Evolutionary conservation across 176 grass and related monocot genomes (phyloP), one percentile per base, ranked within the genome.

Genomic region (Paspalum notatum): DNA sequence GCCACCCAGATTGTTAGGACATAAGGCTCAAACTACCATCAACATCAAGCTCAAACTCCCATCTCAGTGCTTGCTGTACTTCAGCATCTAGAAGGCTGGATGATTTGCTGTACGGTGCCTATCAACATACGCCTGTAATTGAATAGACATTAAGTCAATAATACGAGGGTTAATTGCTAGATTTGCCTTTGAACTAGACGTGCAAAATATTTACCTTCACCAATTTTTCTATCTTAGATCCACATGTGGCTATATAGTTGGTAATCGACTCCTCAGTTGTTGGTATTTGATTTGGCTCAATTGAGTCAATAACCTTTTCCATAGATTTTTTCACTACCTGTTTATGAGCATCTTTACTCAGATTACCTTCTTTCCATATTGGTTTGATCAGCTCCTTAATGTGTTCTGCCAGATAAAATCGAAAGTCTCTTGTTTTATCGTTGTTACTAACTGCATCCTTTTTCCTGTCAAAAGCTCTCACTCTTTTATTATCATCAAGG

Each of bases 331-430:
- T 94, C 60, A 91, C 86, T 37, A 94, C 80, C 56, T 68, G 66
- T 57, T 82, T 94, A 76, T 91, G 77, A 80, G 86, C 71, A 82
- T 91, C 88, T 83, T 89, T 94, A 84, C 62, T 94, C 73, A 89
- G 66, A 76, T 64, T 72, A 43, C 92, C 92, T 61, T 91, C 86
- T 58, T 88, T 85, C 89, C 89, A 91, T 65, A 57, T 71, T 76
- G 92, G 84, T 89, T 87, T 89, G 66, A 94, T 32, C 77, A 94
- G 82, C 71, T 89, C 89, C 77, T 94, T 94, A 15, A 94, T 81
- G 89, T 86, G 66, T 37, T 94, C 83, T 66, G 83, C 86, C 86
- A 94, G 87, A 79, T 79, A 80, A 82, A 85, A 54, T 66, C 82
- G 91, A 4, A 91, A 91, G 38, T 72, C 82, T 74, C 57, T 78